Percentiles rank a stretch among this genome's conserved stretches.
phyloP scores from a whole-genome alignment of 192 early-diverging fungal genomes.

The Gamsiella multidivaricata region DNA sequence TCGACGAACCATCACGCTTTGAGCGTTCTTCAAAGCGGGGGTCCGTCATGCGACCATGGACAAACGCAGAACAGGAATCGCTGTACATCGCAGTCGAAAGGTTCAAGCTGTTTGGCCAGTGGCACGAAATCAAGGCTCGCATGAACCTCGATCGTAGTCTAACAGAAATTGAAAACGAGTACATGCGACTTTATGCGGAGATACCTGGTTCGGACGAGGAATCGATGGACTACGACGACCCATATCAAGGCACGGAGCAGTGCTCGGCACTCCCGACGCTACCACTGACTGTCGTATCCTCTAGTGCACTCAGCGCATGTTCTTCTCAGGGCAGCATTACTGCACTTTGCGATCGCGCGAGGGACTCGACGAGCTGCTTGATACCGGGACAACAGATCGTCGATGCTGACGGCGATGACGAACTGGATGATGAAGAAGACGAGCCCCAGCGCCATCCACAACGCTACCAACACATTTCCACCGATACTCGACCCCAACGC shows the following conservation, averaged over 20 bases:
- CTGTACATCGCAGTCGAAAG: slow-evolving; percentile 44
- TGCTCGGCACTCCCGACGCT: slow-evolving; percentile 10
- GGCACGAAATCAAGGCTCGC: slow-evolving; percentile 12
- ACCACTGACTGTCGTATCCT: slow-evolving; percentile 30
- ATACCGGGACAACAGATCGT: neutral
- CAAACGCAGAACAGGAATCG: slow-evolving; percentile 43
- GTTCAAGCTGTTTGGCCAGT: slow-evolving; percentile 28
- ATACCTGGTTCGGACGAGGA: slow-evolving; percentile 38
- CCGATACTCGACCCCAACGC: slow-evolving; percentile 4
- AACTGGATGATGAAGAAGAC: slow-evolving; percentile 11
- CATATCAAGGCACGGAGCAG: neutral
- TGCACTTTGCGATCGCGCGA: slow-evolving; percentile 8
- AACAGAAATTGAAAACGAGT: slow-evolving; percentile 39
- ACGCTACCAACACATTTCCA: neutral
- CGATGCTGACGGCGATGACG: slow-evolving; percentile 20
- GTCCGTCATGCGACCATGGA: slow-evolving; percentile 22
- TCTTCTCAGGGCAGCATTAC: slow-evolving; percentile 38
- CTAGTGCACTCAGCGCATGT: slow-evolving; percentile 16
- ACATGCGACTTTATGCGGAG: slow-evolving; percentile 43
- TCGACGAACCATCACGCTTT: neutral
- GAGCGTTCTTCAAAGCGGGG: slow-evolving; percentile 7
- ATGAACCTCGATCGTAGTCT: slow-evolving; percentile 40
- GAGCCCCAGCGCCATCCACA: slow-evolving; percentile 1
- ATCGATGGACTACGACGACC: neutral
- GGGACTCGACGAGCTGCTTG: neutral